Conservation (phyloP, 208 protist species). For the Hexamita inflata region DNA sequence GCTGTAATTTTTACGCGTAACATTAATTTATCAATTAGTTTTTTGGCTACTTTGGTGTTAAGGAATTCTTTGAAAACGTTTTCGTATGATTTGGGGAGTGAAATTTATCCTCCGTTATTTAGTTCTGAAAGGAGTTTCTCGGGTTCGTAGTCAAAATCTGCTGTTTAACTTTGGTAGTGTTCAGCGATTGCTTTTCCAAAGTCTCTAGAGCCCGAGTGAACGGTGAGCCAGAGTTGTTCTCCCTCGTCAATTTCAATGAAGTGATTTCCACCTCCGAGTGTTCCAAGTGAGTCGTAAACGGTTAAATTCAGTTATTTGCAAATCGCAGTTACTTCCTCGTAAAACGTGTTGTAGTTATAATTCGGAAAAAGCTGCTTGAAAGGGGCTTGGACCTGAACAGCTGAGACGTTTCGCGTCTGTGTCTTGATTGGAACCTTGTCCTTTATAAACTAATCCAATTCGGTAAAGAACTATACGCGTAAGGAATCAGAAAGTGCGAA, state of each 20-base stretch:
- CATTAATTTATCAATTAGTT: too few relatives aligned
- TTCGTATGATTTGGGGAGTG: too few relatives aligned
- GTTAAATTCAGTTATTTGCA: neutral
- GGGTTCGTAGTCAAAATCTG: too few relatives aligned
- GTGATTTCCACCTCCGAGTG: conserved; percentile 34
- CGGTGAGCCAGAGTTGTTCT: neutral
- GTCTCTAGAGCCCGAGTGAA: conserved; percentile 28
- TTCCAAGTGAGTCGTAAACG: conserved; percentile 2
- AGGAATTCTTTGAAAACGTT: too few relatives aligned
- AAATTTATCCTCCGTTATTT: too few relatives aligned
- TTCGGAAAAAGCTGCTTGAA: neutral
- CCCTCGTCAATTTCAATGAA: conserved; percentile 28
- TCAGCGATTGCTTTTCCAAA: conserved; percentile 27
- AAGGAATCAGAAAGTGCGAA: too few relatives aligned
- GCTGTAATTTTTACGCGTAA: too few relatives aligned
- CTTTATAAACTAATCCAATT: conserved; percentile 16
- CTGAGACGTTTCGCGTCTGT: neutral
- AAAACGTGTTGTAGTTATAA: too few relatives aligned
- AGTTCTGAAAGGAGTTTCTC: too few relatives aligned
- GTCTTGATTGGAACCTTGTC: neutral
- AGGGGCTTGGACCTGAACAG: neutral
- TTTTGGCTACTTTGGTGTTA: too few relatives aligned
- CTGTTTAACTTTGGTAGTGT: too few relatives aligned
- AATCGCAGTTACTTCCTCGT: neutral
- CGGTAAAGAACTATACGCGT: neutral